Base-by-base conservation (phyloP, 805 yeast species). In the Brettanomyces nanus region DNA sequence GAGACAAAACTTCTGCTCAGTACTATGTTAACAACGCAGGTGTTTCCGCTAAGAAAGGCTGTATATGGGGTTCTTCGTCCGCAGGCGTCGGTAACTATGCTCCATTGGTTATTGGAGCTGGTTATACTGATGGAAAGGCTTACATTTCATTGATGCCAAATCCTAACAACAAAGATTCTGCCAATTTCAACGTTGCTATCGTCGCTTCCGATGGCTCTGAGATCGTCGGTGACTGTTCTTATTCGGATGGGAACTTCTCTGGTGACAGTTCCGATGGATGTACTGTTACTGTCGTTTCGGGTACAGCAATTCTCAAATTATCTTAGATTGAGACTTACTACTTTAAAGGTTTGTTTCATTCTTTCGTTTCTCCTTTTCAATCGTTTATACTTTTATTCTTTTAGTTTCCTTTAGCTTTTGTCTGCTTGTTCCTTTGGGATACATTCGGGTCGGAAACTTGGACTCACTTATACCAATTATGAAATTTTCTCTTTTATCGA, bases 251-350 rank as follows among this genome's bases (percentile, higher is more conserved):
- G 51, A 41, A 51, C 26, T 85, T 80, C 71, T 72, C 72, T 52
- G 85, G 83, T 42, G 63, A 61, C 44, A 85, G 86, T 47, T 44
- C 79, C 32, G 86, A 78, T 52, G 97, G 97, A 51, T 90, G 97
- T 76, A 90, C 97, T 38, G 95, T 82, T 47, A 79, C 94, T 48
- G 94, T 90, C 47, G 76, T 86, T 42, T 61, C 69, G 23, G 97
- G 98, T 62, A 66, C 66, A 47, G 97, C 95, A 45, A 71, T 82
- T 61, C 84, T 82, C 61, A 95, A 86, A 39, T 71, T 87, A 47
- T n/a, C n/a, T n/a, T n/a, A n/a, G n/a, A n/a, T n/a, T n/a, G n/a
- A n/a, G n/a, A n/a, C n/a, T n/a, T n/a, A n/a, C n/a, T n/a, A n/a
- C n/a, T n/a, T n/a, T n/a, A n/a, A n/a, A n/a, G n/a, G n/a, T n/a